Evolutionary conservation across 78 protist genomes (phyloP), one percentile per base, ranked within the genome.

Genomic region (Fonticula alba): DNA sequence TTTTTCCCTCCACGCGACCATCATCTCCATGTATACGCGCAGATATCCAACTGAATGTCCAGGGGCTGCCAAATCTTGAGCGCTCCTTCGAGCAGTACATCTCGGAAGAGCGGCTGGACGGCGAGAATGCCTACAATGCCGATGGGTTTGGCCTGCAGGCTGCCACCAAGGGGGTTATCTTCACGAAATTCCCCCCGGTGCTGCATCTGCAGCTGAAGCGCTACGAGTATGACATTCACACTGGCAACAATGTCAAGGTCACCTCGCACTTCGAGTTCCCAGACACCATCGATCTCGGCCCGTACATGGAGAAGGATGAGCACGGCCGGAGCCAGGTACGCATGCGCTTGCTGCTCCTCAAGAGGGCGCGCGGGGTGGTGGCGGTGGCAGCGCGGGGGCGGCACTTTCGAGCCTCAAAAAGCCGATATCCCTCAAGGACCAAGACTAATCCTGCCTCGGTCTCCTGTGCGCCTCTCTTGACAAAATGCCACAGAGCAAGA

Each of bases 141-240:
- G 93, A 70, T 41, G 84, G 82, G 27, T 72, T 66, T 61, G 90
- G 92, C 29, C 66, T 71, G 75, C 92, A 84, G 58, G 88, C 77
- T 40, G 98, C 95, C 11, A 65, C 65, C 64, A 81, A 80, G 58
- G 93, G 95, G 32, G 57, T 64, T 19, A 35, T 26, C 38, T 89
- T 94, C 69, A 27, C 40, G 61, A 22, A 50, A 41, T 64, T 86
- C n/a, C 98, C 98, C 24, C 96, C 94, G 33, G 89, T 91, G 15
- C 75, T 91, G 46, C 75, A 83, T 26, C 57, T 92, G 47, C 98
- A 93, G 52, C 84, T 91, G 31, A 88, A 83, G 62, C 86, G 99
- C n/a, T 93, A 88, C 64, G 97, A 82, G 60, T 95, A 84, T 74
- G 96, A 91, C 64, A 63, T 70, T 37, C 11, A 37, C 32, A 40